Conservation (phyloP, 176 grass and related monocot genomes). For the Triticum aestivum region IWGSC_CS_RefSeq_v2.1 NC_057806.1:256538289-256538788, state of each 20-base stretch:
- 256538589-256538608: neutral
- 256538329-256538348: neutral
- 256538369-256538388: neutral
- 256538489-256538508: too few relatives aligned
- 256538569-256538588: too few relatives aligned
- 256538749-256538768: neutral
- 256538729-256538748: neutral
- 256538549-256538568: too few relatives aligned
- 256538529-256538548: too few relatives aligned
- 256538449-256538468: too few relatives aligned
- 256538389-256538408: neutral
- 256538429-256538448: neutral
- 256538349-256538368: neutral
- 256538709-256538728: neutral
- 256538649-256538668: neutral
- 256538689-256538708: neutral
- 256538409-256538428: neutral
- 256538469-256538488: too few relatives aligned
- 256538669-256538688: neutral
- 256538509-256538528: too few relatives aligned
- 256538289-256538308: neutral
- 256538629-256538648: neutral
- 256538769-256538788: neutral
- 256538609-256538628: neutral
- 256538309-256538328: neutral